These are phyloP conservation scores for Basipetospora chlamydospora DNA, from an alignment of 2,329 filamentous ascomycete species.

Conservation along the genomic window DNA sequence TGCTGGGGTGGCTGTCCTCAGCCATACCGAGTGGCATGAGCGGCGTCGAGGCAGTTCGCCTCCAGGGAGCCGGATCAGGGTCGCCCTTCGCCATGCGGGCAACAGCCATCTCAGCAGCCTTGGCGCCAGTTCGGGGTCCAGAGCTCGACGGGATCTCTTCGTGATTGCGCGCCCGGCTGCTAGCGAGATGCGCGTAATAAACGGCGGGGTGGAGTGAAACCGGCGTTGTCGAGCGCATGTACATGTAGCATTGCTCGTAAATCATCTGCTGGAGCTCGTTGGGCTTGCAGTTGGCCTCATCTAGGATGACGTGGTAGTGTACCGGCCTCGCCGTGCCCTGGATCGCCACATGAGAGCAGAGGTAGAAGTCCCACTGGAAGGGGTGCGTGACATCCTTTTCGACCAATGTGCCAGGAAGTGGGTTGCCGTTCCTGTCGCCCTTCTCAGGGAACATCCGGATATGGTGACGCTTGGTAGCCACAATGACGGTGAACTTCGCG, in stretches of 20 bases:
- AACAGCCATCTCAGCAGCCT: constrained; percentile 24
- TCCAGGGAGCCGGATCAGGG: constrained; percentile 5
- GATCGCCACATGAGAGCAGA: constrained; percentile 54
- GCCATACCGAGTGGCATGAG: constrained; percentile 12
- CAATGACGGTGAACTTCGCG: constrained; percentile 67
- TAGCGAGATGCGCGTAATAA: constrained; percentile 90
- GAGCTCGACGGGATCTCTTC: constrained; percentile 36
- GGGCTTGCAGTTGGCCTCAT: constrained; percentile 56
- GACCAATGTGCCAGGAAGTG: constrained; percentile 73
- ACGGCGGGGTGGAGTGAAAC: constrained; percentile 81
- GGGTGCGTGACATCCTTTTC: constrained; percentile 85
- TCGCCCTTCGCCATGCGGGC: constrained; percentile 26
- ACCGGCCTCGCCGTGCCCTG: constrained; percentile 89
- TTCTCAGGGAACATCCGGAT: constrained; percentile 75
- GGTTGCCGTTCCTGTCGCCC: constrained; percentile 52
- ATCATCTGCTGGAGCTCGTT: constrained; percentile 74
- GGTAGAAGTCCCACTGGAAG: constrained; percentile 76
- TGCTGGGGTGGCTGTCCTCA: constrained; percentile 8
- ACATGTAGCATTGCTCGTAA: constrained; percentile 91
- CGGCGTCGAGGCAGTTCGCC: constrained; percentile 8
- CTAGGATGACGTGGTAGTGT: constrained; percentile 78
- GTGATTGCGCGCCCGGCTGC: constrained; percentile 65
- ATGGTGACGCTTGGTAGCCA: constrained; percentile 89
- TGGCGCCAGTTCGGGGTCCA: constrained; percentile 27
- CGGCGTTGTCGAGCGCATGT: constrained; percentile 79